Percentiles rank a stretch among this genome's conserved stretches.
Evolutionary conservation across 345 rosid genomes (phyloP).

Genomic region (Boechera divaricarpa): DNA sequence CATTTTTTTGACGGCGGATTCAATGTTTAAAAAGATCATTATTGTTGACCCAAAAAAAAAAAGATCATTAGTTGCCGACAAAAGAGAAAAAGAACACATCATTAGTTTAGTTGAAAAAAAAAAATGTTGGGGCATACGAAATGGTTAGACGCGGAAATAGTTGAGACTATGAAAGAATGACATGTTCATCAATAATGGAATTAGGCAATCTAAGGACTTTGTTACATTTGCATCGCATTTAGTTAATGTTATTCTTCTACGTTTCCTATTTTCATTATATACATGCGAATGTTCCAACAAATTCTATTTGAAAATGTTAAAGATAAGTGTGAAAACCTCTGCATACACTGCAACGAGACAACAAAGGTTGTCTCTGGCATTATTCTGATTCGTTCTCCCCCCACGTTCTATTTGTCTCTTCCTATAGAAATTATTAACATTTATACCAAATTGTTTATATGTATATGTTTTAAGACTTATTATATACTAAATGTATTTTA

Average conservation of each 20-base stretch:
- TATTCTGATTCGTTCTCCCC: slow-evolving; percentile 31
- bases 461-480: neutral
- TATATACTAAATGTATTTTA: neutral
- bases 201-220: slow-evolving; percentile 49
- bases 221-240: neutral
- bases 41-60: neutral
- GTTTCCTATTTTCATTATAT: slow-evolving; percentile 19
- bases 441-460: neutral
- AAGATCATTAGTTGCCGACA: slow-evolving; percentile 35
- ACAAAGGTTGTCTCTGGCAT: slow-evolving; percentile 24
- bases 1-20: slow-evolving; percentile 3
- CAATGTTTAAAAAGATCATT: neutral
- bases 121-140: slow-evolving; percentile 12
- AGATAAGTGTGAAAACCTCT: slow-evolving; percentile 24
- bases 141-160: slow-evolving; percentile 37
- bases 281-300: slow-evolving; percentile 22
- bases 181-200: slow-evolving; percentile 45
- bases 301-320: slow-evolving; percentile 28
- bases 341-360: slow-evolving; percentile 40
- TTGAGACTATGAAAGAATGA: slow-evolving; percentile 24
- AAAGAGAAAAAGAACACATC: neutral
- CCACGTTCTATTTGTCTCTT: slow-evolving; percentile 44
- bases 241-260: slow-evolving; percentile 27
- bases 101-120: neutral
- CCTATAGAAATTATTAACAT: slow-evolving; percentile 3